Evolutionary conservation across 2,329 filamentous ascomycete species (phyloP).

Genomic region (Ceratocystis variospora): DNA sequence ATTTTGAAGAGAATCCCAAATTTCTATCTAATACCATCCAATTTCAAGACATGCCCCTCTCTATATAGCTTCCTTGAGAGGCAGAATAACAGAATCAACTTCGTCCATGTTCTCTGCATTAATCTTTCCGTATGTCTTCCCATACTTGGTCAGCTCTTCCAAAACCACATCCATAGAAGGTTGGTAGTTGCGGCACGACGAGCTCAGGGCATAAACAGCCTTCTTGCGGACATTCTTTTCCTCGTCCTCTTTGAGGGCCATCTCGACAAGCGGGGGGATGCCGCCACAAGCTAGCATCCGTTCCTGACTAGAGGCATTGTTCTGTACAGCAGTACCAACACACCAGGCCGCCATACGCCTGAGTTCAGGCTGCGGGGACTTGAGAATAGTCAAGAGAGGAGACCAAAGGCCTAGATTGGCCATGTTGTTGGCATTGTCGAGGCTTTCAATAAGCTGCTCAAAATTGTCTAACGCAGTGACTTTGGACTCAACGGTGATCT

Average conservation of each 20-base stretch:
- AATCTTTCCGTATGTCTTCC: conserved; percentile 45
- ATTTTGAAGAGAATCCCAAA: conserved; percentile 7
- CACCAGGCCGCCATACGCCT: conserved; percentile 87
- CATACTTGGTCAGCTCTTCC: conserved; percentile 43
- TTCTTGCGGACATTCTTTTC: conserved; percentile 60
- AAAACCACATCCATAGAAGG: conserved; percentile 59
- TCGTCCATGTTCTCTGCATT: conserved; percentile 80
- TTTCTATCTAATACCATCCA: not conserved
- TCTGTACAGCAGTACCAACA: conserved; percentile 87
- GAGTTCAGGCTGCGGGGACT: conserved; percentile 55
- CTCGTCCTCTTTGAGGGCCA: conserved; percentile 48
- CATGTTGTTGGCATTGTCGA: conserved; percentile 97
- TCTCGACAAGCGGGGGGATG: conserved; percentile 52
- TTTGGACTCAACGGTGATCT: conserved; percentile 59
- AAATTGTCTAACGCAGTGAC: conserved; percentile 86
- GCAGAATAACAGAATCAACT: conserved; percentile 60
- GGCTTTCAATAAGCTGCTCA: conserved; percentile 76
- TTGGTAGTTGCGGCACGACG: conserved; percentile 77
- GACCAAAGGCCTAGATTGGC: conserved; percentile 66
- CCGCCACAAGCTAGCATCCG: conserved; percentile 49
- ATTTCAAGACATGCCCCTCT: too few species aligned
- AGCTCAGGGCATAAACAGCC: conserved; percentile 79
- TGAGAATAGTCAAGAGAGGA: conserved; percentile 58
- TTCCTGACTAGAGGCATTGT: conserved; percentile 79
- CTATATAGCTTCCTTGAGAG: conserved; percentile 30